phyloP scores from a whole-genome alignment of 306 rosid species.

The Gynostemma pentaphyllum region DNA sequence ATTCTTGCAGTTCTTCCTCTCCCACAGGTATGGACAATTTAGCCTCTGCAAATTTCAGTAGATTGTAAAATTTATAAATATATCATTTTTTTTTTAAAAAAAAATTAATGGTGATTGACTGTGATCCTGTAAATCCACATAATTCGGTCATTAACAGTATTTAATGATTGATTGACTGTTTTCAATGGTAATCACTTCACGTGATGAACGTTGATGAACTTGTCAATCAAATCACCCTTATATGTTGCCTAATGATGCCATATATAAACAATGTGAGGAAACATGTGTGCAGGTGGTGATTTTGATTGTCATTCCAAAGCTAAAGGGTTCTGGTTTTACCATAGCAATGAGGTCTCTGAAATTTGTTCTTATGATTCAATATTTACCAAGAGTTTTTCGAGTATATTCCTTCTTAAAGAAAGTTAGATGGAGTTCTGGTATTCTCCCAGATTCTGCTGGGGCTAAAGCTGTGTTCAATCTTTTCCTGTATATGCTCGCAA shows the following conservation, averaged over 20 bases:
- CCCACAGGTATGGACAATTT: conserved; percentile 11
- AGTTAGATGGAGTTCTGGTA: conserved; percentile 6
- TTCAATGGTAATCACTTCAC: no score
- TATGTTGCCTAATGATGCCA: not conserved
- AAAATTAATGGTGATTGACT: no score
- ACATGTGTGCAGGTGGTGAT: conserved; percentile 14
- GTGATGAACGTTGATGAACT: no score
- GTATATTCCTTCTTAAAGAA: conserved; percentile 9
- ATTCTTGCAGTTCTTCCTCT: conserved; percentile 16
- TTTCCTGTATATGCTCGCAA: conserved; percentile 14
- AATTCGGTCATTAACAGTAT: no score
- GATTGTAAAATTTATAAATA: no score
- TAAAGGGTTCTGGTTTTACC: not conserved
- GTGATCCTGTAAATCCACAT: no score
- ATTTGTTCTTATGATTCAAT: conserved; percentile 12
- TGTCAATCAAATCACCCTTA: no score
- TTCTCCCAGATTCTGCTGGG: conserved; percentile 9
- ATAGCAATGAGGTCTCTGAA: not conserved
- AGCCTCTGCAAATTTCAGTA: not conserved
- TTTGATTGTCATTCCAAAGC: not conserved
- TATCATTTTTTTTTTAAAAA: no score
- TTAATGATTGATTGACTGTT: no score
- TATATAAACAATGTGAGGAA: not conserved
- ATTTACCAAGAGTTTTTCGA: conserved; percentile 16
- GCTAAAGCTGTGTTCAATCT: conserved; percentile 12